A percentile compares a stretch with the other conserved stretches of the same genome.
These are phyloP conservation scores for Mixia osmundae DNA, from an alignment of 1,284 basidiomycete genomes.

Conservation along the genomic window DNA sequence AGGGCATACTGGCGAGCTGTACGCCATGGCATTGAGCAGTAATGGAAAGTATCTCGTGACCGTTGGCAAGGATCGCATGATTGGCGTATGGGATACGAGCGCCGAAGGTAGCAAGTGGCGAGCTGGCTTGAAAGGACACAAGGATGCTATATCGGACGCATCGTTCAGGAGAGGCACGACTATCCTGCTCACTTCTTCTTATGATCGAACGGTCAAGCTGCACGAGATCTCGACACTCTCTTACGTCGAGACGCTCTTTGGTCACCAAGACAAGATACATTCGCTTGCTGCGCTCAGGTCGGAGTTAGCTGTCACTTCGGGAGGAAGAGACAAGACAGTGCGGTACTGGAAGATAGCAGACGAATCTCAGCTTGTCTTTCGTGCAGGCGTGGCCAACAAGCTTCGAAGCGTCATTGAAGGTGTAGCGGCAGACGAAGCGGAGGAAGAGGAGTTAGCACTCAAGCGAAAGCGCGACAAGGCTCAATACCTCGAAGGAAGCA, in stretches of 20 bases:
- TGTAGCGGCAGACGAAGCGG: constrained; percentile 34
- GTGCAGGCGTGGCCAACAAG: constrained; percentile 63
- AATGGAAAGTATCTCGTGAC: constrained; percentile 69
- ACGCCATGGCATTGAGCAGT: constrained; percentile 54
- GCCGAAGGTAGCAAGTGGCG: constrained; percentile 39
- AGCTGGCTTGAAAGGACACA: constrained; percentile 56
- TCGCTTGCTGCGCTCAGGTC: constrained; percentile 53
- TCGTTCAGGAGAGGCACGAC: constrained; percentile 61
- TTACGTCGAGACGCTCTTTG: constrained; percentile 90
- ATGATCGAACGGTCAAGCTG: constrained; percentile 76
- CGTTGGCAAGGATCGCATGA: constrained; percentile 54
- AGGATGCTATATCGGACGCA: constrained; percentile 60
- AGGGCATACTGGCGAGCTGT: constrained; percentile 75
- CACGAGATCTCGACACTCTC: constrained; percentile 67
- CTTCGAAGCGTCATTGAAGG: constrained; percentile 60
- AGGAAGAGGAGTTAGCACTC: constrained; percentile 21
- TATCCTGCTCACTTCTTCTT: constrained; percentile 66
- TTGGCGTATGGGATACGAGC: constrained; percentile 63
- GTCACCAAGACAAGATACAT: constrained; percentile 76
- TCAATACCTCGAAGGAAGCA: constrained; percentile 60
- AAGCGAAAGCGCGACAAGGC: constrained; percentile 23
- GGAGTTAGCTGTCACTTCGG: constrained; percentile 66
- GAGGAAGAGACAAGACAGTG: constrained; percentile 71
- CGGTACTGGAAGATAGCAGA: constrained; percentile 94
- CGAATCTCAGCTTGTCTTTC: constrained; percentile 83